These are phyloP conservation scores for Geosmithia putterillii DNA, from an alignment of 2,329 filamentous ascomycete genomes.

Conservation along the genomic window DNA sequence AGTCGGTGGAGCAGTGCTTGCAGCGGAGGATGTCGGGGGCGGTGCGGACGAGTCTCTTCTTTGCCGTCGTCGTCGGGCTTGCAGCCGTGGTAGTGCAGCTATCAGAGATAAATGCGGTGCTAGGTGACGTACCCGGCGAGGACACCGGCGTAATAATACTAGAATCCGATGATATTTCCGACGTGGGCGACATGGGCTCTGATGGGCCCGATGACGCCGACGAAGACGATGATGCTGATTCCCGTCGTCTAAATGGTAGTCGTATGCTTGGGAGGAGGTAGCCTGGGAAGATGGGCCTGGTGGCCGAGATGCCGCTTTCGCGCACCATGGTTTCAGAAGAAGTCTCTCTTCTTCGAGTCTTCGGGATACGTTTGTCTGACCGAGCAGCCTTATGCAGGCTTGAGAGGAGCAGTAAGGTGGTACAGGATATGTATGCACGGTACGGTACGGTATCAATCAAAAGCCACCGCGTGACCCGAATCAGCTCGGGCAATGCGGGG, in stretches of 20 bases:
- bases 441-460: not conserved
- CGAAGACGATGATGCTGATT: slow-evolving; percentile 16
- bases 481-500: not conserved
- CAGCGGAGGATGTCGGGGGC: slow-evolving; percentile 47
- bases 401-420: too few species aligned
- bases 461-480: not conserved
- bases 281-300: slow-evolving; percentile 31
- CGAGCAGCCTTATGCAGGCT: too few species aligned
- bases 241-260: slow-evolving; percentile 29
- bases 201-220: slow-evolving; percentile 7
- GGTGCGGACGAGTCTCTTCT: slow-evolving; percentile 22
- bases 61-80: not conserved
- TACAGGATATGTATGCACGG: too few species aligned
- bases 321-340: slow-evolving; percentile 13
- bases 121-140: slow-evolving; percentile 14
- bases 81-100: not conserved
- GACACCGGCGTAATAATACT: too few species aligned
- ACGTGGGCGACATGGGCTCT: slow-evolving; percentile 7
- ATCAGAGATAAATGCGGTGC: too few species aligned
- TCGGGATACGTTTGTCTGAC: too few species aligned
- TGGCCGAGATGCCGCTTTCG: slow-evolving; percentile 25
- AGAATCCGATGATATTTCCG: too few species aligned
- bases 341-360: not conserved
- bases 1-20: slow-evolving; percentile 42
- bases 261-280: slow-evolving; percentile 40